phyloP scores from a whole-genome alignment of 306 rosid species.

The Gastrolobium villosum region DNA sequence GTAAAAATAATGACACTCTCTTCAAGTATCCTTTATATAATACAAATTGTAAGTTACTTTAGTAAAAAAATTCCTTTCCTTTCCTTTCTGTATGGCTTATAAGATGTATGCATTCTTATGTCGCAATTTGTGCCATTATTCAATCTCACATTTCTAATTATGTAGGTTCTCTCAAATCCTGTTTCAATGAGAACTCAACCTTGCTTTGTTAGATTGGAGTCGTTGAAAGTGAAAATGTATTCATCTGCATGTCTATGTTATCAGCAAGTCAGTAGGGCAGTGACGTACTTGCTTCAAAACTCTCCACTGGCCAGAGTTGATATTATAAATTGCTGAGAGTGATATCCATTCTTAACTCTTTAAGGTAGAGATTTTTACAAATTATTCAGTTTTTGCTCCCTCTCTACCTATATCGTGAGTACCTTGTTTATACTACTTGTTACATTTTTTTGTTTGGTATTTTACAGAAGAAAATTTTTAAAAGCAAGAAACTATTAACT shows the following conservation, averaged over 20 bases:
- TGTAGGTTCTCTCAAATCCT: not conserved
- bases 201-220: slow-evolving; percentile 12
- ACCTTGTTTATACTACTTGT: not conserved
- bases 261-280: not conserved
- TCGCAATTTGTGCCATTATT: not conserved
- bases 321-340: not conserved
- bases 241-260: not conserved
- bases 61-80: not conserved
- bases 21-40: not conserved
- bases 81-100: not conserved
- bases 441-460: not conserved
- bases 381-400: not conserved
- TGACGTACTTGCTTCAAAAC: slow-evolving; percentile 10
- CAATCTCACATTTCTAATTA: not conserved
- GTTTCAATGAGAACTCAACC: not conserved
- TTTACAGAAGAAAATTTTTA: not conserved
- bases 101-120: not conserved
- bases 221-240: not conserved
- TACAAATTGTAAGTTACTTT: not conserved
- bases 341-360: not conserved
- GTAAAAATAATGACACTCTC: not conserved
- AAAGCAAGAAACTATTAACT: not conserved
- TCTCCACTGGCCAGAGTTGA: not conserved
- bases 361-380: not conserved
- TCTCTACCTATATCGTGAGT: not conserved